Evolutionary conservation across 2,329 filamentous ascomycete species (phyloP).

Genomic region (Dactylonectria estremocensis): DNA sequence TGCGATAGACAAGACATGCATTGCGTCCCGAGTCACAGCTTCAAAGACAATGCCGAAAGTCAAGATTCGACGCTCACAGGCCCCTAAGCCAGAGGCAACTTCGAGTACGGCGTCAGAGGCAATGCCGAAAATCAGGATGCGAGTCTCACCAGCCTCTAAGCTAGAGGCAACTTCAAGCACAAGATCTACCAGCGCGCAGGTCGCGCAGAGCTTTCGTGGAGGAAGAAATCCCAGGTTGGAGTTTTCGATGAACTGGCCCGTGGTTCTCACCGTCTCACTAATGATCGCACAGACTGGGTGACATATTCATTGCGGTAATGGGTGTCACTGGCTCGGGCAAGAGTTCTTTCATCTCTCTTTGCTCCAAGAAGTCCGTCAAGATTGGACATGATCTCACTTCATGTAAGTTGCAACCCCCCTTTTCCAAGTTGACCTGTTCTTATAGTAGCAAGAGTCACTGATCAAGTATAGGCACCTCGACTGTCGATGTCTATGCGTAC

Average conservation of each 20-base stretch:
- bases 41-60: too few relatives aligned
- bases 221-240: not conserved
- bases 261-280: not conserved
- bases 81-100: too few relatives aligned
- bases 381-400: constrained; percentile 19
- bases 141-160: too few relatives aligned
- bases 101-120: too few relatives aligned
- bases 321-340: constrained; percentile 32
- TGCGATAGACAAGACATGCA: too few relatives aligned
- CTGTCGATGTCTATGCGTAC: constrained; percentile 23
- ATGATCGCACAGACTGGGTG: constrained; percentile 4
- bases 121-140: too few relatives aligned
- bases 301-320: constrained; percentile 32
- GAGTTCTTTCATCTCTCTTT: constrained; percentile 29
- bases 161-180: too few relatives aligned
- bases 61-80: too few relatives aligned
- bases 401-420: constrained; percentile 1
- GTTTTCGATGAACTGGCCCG: not conserved
- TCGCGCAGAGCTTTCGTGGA: too few relatives aligned
- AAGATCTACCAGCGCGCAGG: too few relatives aligned
- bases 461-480: constrained; percentile 33
- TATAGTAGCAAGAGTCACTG: not conserved
- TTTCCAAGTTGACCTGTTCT: not conserved
- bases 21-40: too few relatives aligned
- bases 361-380: not conserved